Base-by-base conservation (phyloP, 1,139 yeast species). In the Geotrichum citri-aurantii region DNA sequence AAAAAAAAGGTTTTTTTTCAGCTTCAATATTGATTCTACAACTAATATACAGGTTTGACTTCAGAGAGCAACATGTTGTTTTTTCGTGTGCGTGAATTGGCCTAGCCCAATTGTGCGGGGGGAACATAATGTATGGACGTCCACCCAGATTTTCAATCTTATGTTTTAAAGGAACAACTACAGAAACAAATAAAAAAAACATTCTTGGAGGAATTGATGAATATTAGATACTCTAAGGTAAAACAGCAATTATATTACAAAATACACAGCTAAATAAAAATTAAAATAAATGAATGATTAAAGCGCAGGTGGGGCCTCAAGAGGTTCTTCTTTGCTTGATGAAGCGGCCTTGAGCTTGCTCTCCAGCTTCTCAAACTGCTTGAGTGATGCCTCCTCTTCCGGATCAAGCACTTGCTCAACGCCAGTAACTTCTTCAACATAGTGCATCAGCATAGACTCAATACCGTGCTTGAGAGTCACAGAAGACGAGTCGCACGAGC, bases 381-480 rank as follows among this genome's bases (percentile, higher is more conserved):
- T 80, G 59, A 86, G 70, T 0, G 90, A 87, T 48, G 78, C 75
- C 68, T 77, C 80, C 64, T 82, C 86, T 62, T 80, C 85, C n/a
- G 81, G 81, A 60, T 81, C 85, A 56, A 81, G 68, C 1, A 86
- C 84, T 64, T 88, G 91, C 69, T 81, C 83, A 10, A 88, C 93
- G 59, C 85, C 86, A 58, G 80, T 79, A 44, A 88, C 95, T 68
- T 88, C 95, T 64, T 88, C 95, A 40, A 88, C 85, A 67, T 88
- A 88, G 71, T 88, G 91, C 78, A 81, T 87, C 71, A 88, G 78
- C 96, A 88, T 88, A 54, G 86, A 77, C 71, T 88, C 95, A 57
- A 88, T 88, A 29, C 96, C 96, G 67, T 84, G 81, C 68, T 85
- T 87, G 63, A 88, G 77, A 2, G 96, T 88, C 59, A 87, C 91